Evolutionary conservation across 1,284 basidiomycete species (phyloP).

Genomic region (Porphyrellus sp.): DNA sequence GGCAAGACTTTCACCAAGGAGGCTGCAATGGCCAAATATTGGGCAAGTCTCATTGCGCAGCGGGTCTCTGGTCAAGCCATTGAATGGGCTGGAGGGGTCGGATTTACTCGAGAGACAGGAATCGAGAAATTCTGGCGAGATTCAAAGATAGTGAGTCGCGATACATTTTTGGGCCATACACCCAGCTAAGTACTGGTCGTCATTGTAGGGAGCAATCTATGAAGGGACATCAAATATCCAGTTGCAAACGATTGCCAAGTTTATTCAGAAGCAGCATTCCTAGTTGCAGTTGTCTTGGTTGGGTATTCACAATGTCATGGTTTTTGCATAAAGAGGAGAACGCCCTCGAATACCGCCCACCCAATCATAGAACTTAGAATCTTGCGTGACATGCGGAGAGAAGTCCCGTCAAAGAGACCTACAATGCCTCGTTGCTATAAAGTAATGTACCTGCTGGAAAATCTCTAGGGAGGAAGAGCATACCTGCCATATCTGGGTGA

Average conservation of each 20-base stretch:
- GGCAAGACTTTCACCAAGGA: slow-evolving; percentile 86
- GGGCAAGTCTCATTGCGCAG: slow-evolving; percentile 86
- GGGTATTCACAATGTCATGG: slow-evolving; percentile 8
- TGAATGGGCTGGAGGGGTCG: slow-evolving; percentile 95
- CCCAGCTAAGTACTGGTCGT: slow-evolving; percentile 11
- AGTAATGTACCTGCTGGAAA: background rate
- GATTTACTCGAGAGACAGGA: slow-evolving; percentile 92
- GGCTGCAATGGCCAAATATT: slow-evolving; percentile 96
- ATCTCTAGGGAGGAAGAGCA: slow-evolving; percentile 1
- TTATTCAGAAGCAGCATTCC: slow-evolving; percentile 78
- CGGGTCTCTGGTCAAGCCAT: slow-evolving; percentile 86
- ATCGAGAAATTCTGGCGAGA: slow-evolving; percentile 96
- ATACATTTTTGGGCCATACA: background rate
- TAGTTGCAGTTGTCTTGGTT: slow-evolving; percentile 21
- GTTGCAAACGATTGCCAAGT: slow-evolving; percentile 93
- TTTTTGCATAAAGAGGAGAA: slow-evolving; percentile 60
- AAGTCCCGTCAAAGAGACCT: slow-evolving; percentile 86
- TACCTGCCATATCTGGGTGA: slow-evolving; percentile 66
- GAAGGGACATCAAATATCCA: slow-evolving; percentile 98
- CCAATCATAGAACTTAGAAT: slow-evolving; percentile 88
- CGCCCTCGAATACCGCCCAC: slow-evolving; percentile 89
- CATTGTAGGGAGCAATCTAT: slow-evolving; percentile 79
- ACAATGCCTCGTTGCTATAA: slow-evolving; percentile 64
- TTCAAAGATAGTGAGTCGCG: slow-evolving; percentile 82
- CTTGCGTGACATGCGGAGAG: slow-evolving; percentile 81